Base-by-base conservation (phyloP, 2,329 filamentous ascomycete genomes). In the Neonectria magnoliae region DNA sequence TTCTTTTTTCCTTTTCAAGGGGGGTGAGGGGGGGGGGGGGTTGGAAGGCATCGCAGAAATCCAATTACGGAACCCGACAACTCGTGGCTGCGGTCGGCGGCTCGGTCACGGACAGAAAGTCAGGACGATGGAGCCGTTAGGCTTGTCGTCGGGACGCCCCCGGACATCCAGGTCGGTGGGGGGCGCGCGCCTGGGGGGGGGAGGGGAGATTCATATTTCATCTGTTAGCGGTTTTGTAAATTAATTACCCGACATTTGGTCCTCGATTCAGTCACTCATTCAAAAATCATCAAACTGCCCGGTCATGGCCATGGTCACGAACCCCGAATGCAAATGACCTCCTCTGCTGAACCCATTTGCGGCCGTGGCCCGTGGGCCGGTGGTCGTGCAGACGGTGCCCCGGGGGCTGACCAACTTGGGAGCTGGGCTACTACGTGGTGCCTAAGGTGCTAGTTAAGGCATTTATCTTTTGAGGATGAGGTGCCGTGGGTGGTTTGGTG, bases 1-100 rank as follows among this genome's bases (percentile, higher is more conserved):
- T 63, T 51, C 54, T 31, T 38, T 25, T 25, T 25, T 25, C 25
- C 25, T 25, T 25, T 25, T 6, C 25, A 1, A 25, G 25, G 25
- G 25, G 25, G 25, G 25, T 5, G 1, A 5, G 25, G 25, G 25
- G 25, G 25, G 1, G 25, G 25, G 25, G 25, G 41, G 29, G 38
- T 20, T n/a, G 20, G n/a, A 36, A 48, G 48, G 27, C 16, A 41
- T 42, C 20, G 36, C 51, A 38, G 18, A 42, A 33, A 38, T 45
- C 55, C 60, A 63, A 63, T 55, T 59, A 59, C 60, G 42, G 55
- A 59, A 38, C 44, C n/a, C 56, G 54, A 48, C 51, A 42, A 48
- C 48, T 58, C 54, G 54, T 62, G 48, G 60, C 31, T 41, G 54
- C 41, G 38, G 38, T 42, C 38, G 38, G 38, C 38, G 38, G 38